Base-by-base conservation (phyloP, 208 protist genomes). In the Leishmania turanica region DNA sequence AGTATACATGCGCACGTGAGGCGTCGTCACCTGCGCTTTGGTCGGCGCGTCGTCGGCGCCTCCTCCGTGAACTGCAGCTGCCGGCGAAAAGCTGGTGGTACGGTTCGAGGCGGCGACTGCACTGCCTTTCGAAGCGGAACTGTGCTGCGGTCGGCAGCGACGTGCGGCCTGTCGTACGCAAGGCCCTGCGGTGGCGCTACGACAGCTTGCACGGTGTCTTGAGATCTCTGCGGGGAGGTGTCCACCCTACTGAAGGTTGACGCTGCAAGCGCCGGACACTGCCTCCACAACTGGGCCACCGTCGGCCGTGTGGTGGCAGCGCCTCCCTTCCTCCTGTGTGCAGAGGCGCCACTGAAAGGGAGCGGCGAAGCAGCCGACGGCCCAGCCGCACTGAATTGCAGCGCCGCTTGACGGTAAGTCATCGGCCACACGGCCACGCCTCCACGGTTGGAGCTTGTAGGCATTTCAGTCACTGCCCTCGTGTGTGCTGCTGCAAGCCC, bases 1-100 rank as follows among this genome's bases (percentile, higher is more conserved):
- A 75, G 54, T 82, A 37, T 83, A 83, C 74, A 84, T 80, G 11
- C 1, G 58, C 37, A 42, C 75, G 42, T 47, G 31, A 13, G 58
- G 60, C 37, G 7, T 53, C n/a, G 8, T 85, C 75, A 90, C 68
- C 86, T 85, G 21, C 84, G 88, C 65, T 91, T 91, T 24, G 88
- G 88, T 40, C 88, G 82, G 8, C 85, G 84, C 7, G 88, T 88
- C 21, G 78, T 74, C 24, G 88, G 82, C 27, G 77, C 78, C 17
- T 54, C 76, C 42, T 86, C 84, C 6, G 81, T 15, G 62, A 69
- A 77, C 31, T 70, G 69, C 53, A 81, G 68, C n/a, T 84, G 77
- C 42, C 78, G 88, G 13, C 80, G 84, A 62, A 91, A 88, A 8
- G 88, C 77, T 17, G 76, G 70, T 1, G 84, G 85, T 21, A 86